Evolutionary conservation across 495 filamentous ascomycete species (phyloP).

Genomic region (Neurospora sp.): DNA sequence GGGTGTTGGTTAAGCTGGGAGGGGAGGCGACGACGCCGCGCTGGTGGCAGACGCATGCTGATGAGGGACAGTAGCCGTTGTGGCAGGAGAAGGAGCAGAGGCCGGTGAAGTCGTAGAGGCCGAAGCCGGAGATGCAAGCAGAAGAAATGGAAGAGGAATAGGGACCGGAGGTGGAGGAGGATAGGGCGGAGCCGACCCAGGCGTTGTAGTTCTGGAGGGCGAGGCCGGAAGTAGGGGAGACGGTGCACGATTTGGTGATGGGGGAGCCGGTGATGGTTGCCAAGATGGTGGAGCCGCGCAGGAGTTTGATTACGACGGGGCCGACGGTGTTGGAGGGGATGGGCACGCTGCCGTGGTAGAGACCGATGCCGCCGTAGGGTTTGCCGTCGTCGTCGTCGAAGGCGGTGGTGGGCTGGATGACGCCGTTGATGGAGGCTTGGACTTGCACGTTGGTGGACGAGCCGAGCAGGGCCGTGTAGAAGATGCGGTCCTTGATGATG

Average conservation of each 20-base stretch:
- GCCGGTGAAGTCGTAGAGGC: background rate
- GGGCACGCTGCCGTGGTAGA: conserved; percentile 39
- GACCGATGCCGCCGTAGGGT: conserved; percentile 25
- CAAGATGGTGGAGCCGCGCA: background rate
- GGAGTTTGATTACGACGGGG: conserved; percentile 36
- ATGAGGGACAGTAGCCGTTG: conserved; percentile 3
- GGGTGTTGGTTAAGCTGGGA: background rate
- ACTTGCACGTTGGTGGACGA: background rate
- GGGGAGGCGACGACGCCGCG: background rate
- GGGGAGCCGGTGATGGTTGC: background rate
- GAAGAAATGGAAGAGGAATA: background rate
- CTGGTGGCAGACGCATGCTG: conserved; percentile 1
- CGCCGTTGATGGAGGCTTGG: conserved; percentile 9
- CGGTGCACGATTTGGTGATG: conserved; percentile 4
- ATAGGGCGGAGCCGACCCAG: conserved; percentile 1
- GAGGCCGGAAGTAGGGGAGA: background rate
- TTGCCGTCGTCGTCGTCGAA: conserved; percentile 15
- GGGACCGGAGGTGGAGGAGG: background rate
- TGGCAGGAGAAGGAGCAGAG: conserved; percentile 3
- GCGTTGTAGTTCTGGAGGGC: conserved; percentile 3
- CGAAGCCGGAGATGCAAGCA: background rate
- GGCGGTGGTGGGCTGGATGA: conserved; percentile 4
- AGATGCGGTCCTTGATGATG: background rate
- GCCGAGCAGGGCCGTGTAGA: background rate
- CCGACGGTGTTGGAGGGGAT: conserved; percentile 36